Base-by-base conservation (phyloP, 1,284 basidiomycete species). In the Ustilago sp. region DNA sequence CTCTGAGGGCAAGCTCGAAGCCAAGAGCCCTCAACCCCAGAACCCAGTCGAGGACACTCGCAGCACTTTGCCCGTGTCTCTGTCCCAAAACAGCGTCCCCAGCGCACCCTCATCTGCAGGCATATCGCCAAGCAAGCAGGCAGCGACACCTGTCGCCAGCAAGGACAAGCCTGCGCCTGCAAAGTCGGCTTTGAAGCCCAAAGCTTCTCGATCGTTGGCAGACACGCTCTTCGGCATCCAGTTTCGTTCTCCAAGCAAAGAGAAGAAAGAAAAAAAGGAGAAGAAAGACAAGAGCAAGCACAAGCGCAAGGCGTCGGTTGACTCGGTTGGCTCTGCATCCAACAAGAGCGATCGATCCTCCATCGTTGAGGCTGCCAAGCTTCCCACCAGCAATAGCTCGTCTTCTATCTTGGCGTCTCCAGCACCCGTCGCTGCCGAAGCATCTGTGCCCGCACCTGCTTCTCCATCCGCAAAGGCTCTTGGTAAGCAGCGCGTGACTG, bases 161-260 rank as follows among this genome's bases (percentile, higher is more conserved):
- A 74, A 79, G 55, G 81, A 81, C 62, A 80, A 74, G 32, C 76
- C 81, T 19, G 48, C 81, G 12, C 80, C 80, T n/a, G 38, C 56
- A 19, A 80, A 81, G 63, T 77, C 78, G 12, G 78, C 80, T 19
- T 58, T 75, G 59, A 83, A 83, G 63, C 47, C 70, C 19, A 82
- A 77, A 51, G 36, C 68, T 4, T 47, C 59, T 11, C 50, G 60
- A 48, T 83, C 81, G 19, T 61, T 84, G 8, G 83, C 83, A 11
- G 83, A 84, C 53, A 83, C 83, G 15, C 77, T 84, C 48, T 80
- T 83, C 43, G 74, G 72, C 41, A 69, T 83, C 48, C 50, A 52
- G 11, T 70, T 73, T 54, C 65, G 63, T n/a, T 70, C 73, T 9
- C 77, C 71, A 3, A 45, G 55, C 51, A 76, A 77, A 60, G 68